These are phyloP conservation scores for Gigaspora rosea DNA, from an alignment of 192 early-diverging fungal species.

Conservation along the genomic window DNA sequence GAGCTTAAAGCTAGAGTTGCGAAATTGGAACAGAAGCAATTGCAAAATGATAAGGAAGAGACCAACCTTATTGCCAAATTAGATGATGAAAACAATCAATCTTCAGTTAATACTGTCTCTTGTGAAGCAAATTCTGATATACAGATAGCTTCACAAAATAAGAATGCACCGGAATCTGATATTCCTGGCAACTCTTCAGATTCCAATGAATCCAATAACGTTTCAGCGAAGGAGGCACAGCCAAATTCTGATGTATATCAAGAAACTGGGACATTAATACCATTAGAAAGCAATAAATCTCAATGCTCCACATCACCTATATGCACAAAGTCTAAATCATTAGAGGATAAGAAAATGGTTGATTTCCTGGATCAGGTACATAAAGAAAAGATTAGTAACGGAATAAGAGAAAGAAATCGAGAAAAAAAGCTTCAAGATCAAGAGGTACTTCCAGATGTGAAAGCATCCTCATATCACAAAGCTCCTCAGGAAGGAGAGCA, in stretches of 20 bases:
- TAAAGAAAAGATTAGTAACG: slow-evolving; percentile 4
- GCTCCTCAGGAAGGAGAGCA: too few species aligned
- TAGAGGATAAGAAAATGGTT: slow-evolving; percentile 12
- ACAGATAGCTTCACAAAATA: not conserved
- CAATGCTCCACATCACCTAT: slow-evolving; percentile 12
- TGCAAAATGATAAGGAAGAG: too few species aligned
- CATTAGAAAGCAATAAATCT: too few species aligned
- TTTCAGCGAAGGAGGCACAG: too few species aligned
- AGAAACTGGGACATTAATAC: not conserved
- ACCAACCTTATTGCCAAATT: too few species aligned
- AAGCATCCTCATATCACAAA: too few species aligned
- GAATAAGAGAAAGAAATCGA: not conserved
- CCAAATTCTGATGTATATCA: not conserved
- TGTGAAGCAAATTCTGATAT: too few species aligned
- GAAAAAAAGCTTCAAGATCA: not conserved
- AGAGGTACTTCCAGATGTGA: not conserved
- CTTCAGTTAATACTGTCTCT: too few species aligned
- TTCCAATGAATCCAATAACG: too few species aligned
- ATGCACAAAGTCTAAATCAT: slow-evolving; percentile 12
- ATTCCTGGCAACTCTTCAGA: not conserved
- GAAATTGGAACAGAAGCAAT: too few species aligned
- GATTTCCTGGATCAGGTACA: not conserved
- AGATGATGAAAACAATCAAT: too few species aligned
- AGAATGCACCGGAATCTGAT: not conserved
- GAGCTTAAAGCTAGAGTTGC: too few species aligned